A percentile compares a stretch with the other conserved stretches of the same genome.
These are phyloP conservation scores for Penicillium sp. DNA, from an alignment of 2,329 filamentous ascomycete species.

Conservation along the genomic window DNA sequence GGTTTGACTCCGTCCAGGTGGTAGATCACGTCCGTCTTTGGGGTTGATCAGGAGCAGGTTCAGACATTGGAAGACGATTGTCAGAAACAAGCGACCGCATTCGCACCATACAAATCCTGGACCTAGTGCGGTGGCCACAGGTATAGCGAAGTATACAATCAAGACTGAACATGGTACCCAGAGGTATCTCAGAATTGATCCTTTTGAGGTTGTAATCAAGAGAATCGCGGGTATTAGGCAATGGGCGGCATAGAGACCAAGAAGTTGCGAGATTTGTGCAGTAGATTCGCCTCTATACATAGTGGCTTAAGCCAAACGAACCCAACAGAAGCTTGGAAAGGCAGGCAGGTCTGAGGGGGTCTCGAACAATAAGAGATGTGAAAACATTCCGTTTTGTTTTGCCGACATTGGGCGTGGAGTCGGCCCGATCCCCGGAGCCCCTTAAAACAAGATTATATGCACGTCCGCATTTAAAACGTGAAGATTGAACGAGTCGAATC, in stretches of 20 bases:
- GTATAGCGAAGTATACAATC: constrained; percentile 5
- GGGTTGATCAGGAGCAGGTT: constrained; percentile 7
- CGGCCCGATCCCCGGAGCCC: neutral
- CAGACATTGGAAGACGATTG: constrained; percentile 15
- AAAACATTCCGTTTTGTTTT: neutral
- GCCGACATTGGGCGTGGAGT: neutral
- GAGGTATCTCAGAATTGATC: constrained; percentile 16
- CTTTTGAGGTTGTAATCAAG: constrained; percentile 14
- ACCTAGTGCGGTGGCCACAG: constrained; percentile 5
- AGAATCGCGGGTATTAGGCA: constrained; percentile 17
- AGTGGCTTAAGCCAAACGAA: too few species aligned
- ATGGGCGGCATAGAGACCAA: constrained; percentile 8
- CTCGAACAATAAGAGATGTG: neutral
- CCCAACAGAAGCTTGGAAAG: neutral
- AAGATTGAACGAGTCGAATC: too few species aligned
- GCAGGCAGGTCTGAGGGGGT: neutral
- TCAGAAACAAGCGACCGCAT: constrained; percentile 10
- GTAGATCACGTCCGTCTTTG: constrained; percentile 5
- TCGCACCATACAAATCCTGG: constrained; percentile 18
- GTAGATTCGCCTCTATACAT: neutral
- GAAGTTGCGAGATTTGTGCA: neutral
- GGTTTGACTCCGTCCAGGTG: neutral
- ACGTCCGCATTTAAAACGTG: too few species aligned
- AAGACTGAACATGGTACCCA: constrained; percentile 11
- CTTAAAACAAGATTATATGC: neutral